Conservation (phyloP, 257 asterid species). For the Solanum sparsipilum region DNA sequence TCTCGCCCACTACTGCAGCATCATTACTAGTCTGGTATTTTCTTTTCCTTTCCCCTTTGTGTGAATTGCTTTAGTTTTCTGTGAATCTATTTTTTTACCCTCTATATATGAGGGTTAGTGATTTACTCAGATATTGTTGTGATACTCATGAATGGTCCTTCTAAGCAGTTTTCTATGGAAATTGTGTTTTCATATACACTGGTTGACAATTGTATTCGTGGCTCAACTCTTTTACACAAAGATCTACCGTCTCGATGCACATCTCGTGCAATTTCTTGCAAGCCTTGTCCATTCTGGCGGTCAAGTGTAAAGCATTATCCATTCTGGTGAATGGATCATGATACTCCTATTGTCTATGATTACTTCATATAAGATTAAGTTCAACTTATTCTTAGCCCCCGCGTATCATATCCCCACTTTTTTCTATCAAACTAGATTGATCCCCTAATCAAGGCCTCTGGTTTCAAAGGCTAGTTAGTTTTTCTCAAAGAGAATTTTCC, state of each 20-base stretch:
- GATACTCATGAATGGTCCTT: background rate
- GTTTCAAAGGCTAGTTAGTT: background rate
- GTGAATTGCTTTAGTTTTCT: background rate
- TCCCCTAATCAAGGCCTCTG: background rate
- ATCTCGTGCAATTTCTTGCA: background rate
- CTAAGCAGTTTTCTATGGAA: background rate
- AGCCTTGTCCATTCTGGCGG: background rate
- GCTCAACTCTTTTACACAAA: background rate
- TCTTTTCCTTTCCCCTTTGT: background rate
- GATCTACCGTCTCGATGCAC: background rate
- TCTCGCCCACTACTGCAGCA: slow-evolving; percentile 95
- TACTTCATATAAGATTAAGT: background rate
- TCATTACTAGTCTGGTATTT: slow-evolving; percentile 83
- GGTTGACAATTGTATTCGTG: background rate
- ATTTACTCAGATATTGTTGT: background rate
- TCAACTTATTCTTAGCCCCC: background rate
- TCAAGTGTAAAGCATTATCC: background rate
- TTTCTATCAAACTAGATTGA: background rate
- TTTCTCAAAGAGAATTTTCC: background rate
- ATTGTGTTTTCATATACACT: background rate
- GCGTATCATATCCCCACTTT: background rate
- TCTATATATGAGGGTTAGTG: background rate
- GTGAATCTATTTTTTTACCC: background rate
- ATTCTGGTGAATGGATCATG: background rate
- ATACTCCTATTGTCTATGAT: background rate